Conservation (phyloP, 148 eudicot species). For the Rhododendron williamsianum region DNA sequence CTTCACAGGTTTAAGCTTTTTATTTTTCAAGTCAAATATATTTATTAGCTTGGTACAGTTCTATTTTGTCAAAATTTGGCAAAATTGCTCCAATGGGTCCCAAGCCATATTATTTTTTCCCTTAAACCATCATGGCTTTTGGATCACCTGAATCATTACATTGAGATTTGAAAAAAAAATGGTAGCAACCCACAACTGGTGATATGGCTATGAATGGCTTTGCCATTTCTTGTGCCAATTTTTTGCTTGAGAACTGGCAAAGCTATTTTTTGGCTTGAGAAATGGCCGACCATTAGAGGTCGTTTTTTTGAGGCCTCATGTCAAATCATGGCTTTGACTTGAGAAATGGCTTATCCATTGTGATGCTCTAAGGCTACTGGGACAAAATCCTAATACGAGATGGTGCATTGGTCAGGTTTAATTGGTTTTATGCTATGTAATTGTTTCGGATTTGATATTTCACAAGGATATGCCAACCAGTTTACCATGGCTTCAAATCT, state of each 20-base stretch:
- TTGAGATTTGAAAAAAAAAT: not conserved
- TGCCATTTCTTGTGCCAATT: not conserved
- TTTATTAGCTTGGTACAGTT: not conserved
- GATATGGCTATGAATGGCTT: not conserved
- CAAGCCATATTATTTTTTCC: not conserved
- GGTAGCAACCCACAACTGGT: not conserved
- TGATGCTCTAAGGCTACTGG: too few species aligned
- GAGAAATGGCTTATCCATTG: not conserved
- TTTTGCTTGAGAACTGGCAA: not conserved
- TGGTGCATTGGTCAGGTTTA: not conserved
- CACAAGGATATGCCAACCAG: not conserved
- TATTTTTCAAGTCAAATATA: not conserved
- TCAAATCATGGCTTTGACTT: not conserved
- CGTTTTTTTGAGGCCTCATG: not conserved
- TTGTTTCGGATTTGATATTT: not conserved
- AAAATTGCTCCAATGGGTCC: not conserved
- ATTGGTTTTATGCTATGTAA: not conserved
- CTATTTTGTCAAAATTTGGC: not conserved
- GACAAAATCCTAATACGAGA: too few species aligned
- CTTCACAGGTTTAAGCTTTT: not conserved
- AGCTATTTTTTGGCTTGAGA: not conserved
- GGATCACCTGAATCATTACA: not conserved
- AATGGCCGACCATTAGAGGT: not conserved
- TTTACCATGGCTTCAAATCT: not conserved
- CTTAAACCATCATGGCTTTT: not conserved